Evolutionary conservation across 495 filamentous ascomycete species (phyloP).

Genomic region (Geopyxis carbonaria): DNA sequence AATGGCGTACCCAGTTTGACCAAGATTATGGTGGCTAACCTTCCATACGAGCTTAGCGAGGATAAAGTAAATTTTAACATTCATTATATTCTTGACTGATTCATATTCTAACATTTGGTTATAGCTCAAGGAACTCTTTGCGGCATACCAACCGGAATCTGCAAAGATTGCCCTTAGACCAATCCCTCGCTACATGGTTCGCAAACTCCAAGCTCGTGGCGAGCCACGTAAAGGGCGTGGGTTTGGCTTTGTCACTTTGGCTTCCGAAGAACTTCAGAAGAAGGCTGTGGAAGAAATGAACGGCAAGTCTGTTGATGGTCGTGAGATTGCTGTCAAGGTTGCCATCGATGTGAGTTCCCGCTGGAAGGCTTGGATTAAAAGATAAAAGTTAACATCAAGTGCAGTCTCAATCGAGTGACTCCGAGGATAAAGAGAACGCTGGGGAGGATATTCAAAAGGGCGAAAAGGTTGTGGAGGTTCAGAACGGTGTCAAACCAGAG

Average conservation of each 20-base stretch:
- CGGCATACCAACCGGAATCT: slow-evolving; percentile 68
- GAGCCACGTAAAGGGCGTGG: slow-evolving; percentile 98
- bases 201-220: slow-evolving; percentile 93
- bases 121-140: slow-evolving; percentile 92
- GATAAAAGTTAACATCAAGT: slow-evolving; percentile 33
- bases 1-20: slow-evolving; percentile 97
- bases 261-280: slow-evolving; percentile 86
- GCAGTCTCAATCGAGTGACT: slow-evolving; percentile 24
- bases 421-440: slow-evolving; percentile 34
- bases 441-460: slow-evolving; percentile 22
- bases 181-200: slow-evolving; percentile 99
- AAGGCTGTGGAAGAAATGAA: slow-evolving; percentile 98
- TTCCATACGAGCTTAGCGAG: slow-evolving; percentile 93
- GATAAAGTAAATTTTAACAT: slow-evolving; percentile 53
- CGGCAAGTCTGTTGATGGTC: slow-evolving; percentile 93
- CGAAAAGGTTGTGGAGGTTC: slow-evolving; percentile 7
- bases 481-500: slow-evolving; percentile 20
- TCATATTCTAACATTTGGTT: slow-evolving; percentile 6
- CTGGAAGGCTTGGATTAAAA: slow-evolving; percentile 26
- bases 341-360: slow-evolving; percentile 60
- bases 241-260: slow-evolving; percentile 93
- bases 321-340: slow-evolving; percentile 98
- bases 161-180: slow-evolving; percentile 97
- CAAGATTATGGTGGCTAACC: slow-evolving; percentile 99
- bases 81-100: slow-evolving; percentile 5